These are phyloP conservation scores for Puccinia triticina DNA, from an alignment of 1,284 basidiomycete genomes.

Conservation along the genomic window DNA sequence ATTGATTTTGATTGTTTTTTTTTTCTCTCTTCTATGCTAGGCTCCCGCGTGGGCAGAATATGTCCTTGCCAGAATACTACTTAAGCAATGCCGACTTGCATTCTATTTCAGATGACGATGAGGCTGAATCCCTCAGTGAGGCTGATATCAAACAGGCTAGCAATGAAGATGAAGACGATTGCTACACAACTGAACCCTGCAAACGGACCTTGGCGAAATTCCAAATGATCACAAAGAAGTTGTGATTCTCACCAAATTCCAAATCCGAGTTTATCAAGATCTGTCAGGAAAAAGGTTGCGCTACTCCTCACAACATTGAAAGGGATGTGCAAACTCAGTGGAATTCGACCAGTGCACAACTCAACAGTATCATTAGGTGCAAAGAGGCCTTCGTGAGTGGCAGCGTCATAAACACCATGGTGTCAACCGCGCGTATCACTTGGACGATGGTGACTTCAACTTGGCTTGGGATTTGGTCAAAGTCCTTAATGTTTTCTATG, in stretches of 20 bases:
- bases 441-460: neutral
- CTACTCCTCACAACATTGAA: no score
- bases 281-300: neutral
- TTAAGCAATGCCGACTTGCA: no score
- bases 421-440: neutral
- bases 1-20: neutral
- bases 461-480: neutral
- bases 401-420: neutral
- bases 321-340: no score
- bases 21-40: neutral
- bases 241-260: neutral
- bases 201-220: neutral
- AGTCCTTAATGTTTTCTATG: neutral
- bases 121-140: no score
- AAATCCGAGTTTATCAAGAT: neutral
- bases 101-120: no score
- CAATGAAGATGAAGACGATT: neutral
- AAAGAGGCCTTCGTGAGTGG: neutral
- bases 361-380: neutral
- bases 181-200: neutral
- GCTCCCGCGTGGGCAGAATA: neutral
- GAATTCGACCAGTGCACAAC: no score
- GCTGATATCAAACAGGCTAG: neutral
- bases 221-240: neutral
- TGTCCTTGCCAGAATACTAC: neutral